A percentile compares a stretch with the other conserved stretches of the same genome.
phyloP scores from a whole-genome alignment of 129 eudicot species.

The sunflower (Helianthus annuus) region DNA sequence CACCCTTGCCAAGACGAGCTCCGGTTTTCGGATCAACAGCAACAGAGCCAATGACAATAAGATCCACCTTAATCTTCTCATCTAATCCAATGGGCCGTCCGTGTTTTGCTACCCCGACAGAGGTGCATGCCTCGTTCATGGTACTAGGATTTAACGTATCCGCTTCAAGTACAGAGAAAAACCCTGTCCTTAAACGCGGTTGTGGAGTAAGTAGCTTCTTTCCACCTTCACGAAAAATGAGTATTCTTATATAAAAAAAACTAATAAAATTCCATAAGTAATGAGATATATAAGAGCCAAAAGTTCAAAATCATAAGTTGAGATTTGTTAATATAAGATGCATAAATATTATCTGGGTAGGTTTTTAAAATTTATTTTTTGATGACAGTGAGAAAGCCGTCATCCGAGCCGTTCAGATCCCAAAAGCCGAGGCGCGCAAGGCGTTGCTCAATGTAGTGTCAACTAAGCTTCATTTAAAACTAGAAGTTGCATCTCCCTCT shows the following conservation, averaged over 20 bases:
- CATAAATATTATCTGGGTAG: too few species aligned
- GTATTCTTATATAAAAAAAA: not conserved
- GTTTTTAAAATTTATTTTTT: too few species aligned
- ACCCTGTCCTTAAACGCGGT: slow-evolving; percentile 92
- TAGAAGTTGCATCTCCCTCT: too few species aligned
- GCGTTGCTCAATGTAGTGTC: too few species aligned
- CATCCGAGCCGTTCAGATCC: too few species aligned
- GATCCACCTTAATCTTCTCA: slow-evolving; percentile 86
- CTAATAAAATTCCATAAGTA: not conserved
- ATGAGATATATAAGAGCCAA: not conserved
- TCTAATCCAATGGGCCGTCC: slow-evolving; percentile 91
- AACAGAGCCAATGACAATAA: slow-evolving; percentile 88
- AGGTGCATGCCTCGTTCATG: slow-evolving; percentile 93
- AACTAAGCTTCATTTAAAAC: too few species aligned
- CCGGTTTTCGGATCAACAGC: slow-evolving; percentile 95
- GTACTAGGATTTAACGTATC: slow-evolving; percentile 53
- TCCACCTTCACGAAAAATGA: slow-evolving; percentile 48
- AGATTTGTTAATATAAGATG: not conserved
- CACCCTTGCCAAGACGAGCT: slow-evolving; percentile 98
- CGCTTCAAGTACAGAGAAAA: slow-evolving; percentile 79
- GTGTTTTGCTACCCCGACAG: slow-evolving; percentile 91
- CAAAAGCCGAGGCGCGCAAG: too few species aligned
- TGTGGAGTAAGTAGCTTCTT: slow-evolving; percentile 90
- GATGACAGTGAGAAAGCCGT: too few species aligned
- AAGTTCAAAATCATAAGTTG: not conserved